Conservation (phyloP, 139 green algal species). For the Pleodorina starrii region DNA sequence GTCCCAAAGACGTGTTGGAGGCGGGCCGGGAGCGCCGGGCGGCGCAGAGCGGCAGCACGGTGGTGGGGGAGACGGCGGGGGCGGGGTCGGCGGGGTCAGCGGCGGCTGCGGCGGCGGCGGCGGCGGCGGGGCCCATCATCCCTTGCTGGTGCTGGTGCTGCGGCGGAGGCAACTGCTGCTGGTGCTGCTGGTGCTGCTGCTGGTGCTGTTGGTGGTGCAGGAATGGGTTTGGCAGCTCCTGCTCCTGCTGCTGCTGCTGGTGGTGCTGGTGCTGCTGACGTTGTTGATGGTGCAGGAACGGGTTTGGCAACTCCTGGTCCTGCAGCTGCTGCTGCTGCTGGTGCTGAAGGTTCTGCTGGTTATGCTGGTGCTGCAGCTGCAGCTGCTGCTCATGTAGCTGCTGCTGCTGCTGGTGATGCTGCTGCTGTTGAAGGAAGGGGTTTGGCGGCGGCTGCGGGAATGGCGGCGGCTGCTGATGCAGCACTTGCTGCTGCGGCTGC, state of each 20-base stretch:
- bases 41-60: neutral
- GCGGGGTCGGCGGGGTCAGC: no score
- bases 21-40: neutral
- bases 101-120: no score
- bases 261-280: neutral
- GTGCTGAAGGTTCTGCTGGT: neutral
- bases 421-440: neutral
- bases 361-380: neutral
- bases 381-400: neutral
- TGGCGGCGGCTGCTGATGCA: neutral
- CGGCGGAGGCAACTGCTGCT: neutral
- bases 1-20: neutral
- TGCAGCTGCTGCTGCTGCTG: constrained; percentile 10
- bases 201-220: neutral
- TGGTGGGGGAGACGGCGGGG: no score
- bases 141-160: neutral
- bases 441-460: neutral
- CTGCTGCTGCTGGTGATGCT: neutral
- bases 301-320: neutral
- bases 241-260: neutral
- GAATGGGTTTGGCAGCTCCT: neutral
- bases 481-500: neutral
- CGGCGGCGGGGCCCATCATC: no score
- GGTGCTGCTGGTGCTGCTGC: constrained; percentile 2
- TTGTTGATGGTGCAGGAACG: neutral